Evolutionary conservation across 2,329 filamentous ascomycete genomes (phyloP), one percentile per base, ranked within the genome.

Genomic region (Tolypocladium tropicale): DNA sequence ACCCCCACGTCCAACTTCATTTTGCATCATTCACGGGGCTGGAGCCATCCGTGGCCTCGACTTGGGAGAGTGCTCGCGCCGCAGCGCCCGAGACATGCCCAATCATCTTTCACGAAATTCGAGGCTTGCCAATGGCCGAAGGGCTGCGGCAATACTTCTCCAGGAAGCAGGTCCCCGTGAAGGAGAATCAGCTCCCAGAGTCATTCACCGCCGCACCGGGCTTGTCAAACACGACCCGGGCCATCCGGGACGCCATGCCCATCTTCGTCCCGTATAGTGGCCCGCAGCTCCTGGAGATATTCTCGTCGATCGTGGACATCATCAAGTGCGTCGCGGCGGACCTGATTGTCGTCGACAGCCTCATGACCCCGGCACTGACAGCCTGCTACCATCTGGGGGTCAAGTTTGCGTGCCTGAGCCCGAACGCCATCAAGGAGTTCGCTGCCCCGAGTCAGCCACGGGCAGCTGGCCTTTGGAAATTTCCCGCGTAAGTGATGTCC

Each of bases 351-450:
- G 64, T 75, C 3, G 75, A 80, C 52, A 70, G 70, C 2, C 64
- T 76, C 21, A 73, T 79, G 57, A 64, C 71, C 1, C 73, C 75
- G 21, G 77, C 63, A 0, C 56, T 76, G 9, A 74, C 77, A 36
- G 75, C 74, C 1, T 75, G 71, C 53, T 71, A 69, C 30, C 67
- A 68, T 4, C 55, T 68, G 3, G 64, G 64, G 0, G 59, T 68
- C 36, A 68, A 68, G 6, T 70, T 68, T 39, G 65, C 72, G 0
- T 62, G 76, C 1, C 63, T 79, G 7, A 74, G 72, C 52, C 76
- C 77, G 1, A 79, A 76, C 39, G 67, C 75, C 46, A 61, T 74
- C 67, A 65, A 76, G 61, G 68, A 77, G 56, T 72, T 74, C 61
- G 60, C 75, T 39, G 50, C 59, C 1, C 65, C 68, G 4, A 60